phyloP scores from a whole-genome alignment of 768 basidiomycete genomes.

The Naganishia antarctica region DNA sequence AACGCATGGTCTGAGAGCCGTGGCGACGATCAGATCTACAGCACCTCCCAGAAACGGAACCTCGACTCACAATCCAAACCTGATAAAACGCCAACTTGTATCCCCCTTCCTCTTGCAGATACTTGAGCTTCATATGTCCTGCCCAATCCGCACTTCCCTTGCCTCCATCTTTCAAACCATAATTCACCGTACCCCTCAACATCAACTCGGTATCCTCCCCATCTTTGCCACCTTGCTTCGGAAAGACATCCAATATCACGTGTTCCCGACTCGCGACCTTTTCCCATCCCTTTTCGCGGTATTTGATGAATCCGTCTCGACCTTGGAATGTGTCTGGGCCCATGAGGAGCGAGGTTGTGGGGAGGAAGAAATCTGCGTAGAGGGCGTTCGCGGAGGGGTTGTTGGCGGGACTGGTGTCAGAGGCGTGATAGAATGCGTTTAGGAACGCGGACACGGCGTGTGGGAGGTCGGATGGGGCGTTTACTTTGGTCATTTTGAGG shows the following conservation, averaged over 20 bases:
- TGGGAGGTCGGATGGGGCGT: constrained; percentile 1
- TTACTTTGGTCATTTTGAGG: constrained; percentile 2
- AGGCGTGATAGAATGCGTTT: constrained; percentile 19
- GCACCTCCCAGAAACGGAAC: background rate
- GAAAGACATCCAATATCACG: constrained; percentile 16
- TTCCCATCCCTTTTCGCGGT: constrained; percentile 14
- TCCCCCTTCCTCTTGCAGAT: background rate
- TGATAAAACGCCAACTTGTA: constrained; percentile 20
- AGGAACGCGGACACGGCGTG: constrained; percentile 8
- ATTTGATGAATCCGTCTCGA: background rate
- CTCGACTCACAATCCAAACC: constrained; percentile 23
- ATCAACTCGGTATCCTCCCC: constrained; percentile 12
- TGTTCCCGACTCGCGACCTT: background rate
- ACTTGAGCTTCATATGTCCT: constrained; percentile 7
- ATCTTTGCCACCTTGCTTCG: background rate
- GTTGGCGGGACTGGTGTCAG: constrained; percentile 1
- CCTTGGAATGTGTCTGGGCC: constrained; percentile 4
- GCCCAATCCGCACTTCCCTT: constrained; percentile 22
- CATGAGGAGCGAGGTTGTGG: constrained; percentile 4
- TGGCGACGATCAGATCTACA: background rate
- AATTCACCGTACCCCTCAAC: constrained; percentile 14
- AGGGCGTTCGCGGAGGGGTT: background rate
- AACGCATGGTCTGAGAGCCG: background rate
- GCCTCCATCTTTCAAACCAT: constrained; percentile 13
- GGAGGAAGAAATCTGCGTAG: constrained; percentile 12